Evolutionary conservation across 106 monocot species (phyloP), one percentile per base, ranked within the genome.

Genomic region (Acorus calamus): DNA sequence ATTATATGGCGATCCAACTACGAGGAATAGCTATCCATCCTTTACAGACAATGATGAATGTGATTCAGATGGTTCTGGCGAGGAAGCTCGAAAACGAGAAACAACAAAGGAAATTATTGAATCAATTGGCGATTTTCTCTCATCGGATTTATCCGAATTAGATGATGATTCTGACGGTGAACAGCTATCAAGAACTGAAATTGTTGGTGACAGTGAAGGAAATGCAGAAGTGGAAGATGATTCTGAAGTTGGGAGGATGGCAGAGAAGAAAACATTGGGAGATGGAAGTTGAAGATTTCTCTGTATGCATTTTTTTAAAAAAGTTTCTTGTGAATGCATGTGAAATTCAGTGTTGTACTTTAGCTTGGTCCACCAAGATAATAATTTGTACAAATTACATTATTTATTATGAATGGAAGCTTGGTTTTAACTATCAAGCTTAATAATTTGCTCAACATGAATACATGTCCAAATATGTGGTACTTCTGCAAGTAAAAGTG

Each of bases 1-100:
- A 54, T 83, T 98, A 52, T 98, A 92, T 83, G 84, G 87, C 60
- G 78, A 90, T 52, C 84, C 78, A 65, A 75, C 59, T 54, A 53
- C 71, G 14, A 73, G 68, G 47, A 79, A 74, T 65, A 49, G 74
- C 47, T 85, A 86, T 74, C 67, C 78, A 63, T 67, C 68, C 44
- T 78, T 73, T 57, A 66, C 51, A 7, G 57, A 74, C 61, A 68
- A 60, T 44, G 50, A 10, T 52, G 46, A 70, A 71, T 28, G 28
- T 28, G 44, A 5, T 10, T 44, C 42, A 7, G 13, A 6, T 50
- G 50, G 59, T 14, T 9, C 58, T 52, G 53, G 51, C 28, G 28
- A 28, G 28, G 28, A 28, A 62, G 52, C 7, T 47, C 49, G 50
- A 64, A 64, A 7, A 58, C 56, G 50, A 69, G 42, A 55, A 53